Conservation (phyloP, 164 flowering plant genomes). For the Dillenia turbinata region DNA sequence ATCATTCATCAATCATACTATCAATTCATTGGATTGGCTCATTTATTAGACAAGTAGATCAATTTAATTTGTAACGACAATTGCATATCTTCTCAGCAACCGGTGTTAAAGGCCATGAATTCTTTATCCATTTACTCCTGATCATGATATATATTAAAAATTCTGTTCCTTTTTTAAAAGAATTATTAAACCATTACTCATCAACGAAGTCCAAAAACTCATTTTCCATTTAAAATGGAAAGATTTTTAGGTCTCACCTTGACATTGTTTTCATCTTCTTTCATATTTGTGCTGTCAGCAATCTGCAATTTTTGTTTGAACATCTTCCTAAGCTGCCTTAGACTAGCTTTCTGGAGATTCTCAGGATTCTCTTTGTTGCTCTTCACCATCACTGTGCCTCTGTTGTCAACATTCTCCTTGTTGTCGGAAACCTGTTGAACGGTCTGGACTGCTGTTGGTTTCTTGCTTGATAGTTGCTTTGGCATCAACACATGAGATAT, state of each 20-base stretch:
- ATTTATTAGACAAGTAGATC: too few relatives aligned
- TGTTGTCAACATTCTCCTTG: slow-evolving; percentile 28
- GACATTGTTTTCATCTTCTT: neutral
- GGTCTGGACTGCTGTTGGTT: slow-evolving; percentile 12
- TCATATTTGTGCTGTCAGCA: neutral
- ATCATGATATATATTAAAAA: slow-evolving; percentile 3
- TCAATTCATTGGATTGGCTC: too few relatives aligned
- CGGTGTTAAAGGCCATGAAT: too few relatives aligned
- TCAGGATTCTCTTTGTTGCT: neutral
- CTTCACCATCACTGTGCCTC: slow-evolving; percentile 5
- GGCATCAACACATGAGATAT: slow-evolving; percentile 14
- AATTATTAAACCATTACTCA: neutral
- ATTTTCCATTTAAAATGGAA: neutral
- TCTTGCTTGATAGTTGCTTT: slow-evolving; percentile 15
- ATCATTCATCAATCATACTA: too few relatives aligned
- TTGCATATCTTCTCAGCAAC: too few relatives aligned
- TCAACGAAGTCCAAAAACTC: neutral
- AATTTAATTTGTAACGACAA: too few relatives aligned
- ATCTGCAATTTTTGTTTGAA: slow-evolving; percentile 18
- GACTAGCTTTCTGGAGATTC: slow-evolving; percentile 13
- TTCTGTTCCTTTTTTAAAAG: neutral
- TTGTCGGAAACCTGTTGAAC: slow-evolving; percentile 10
- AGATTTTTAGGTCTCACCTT: slow-evolving; percentile 18
- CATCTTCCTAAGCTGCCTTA: slow-evolving; percentile 42
- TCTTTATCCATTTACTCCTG: neutral